phyloP scores from a whole-genome alignment of 176 grass and related monocot genomes.

The Eremochloa ophiuroides region DNA sequence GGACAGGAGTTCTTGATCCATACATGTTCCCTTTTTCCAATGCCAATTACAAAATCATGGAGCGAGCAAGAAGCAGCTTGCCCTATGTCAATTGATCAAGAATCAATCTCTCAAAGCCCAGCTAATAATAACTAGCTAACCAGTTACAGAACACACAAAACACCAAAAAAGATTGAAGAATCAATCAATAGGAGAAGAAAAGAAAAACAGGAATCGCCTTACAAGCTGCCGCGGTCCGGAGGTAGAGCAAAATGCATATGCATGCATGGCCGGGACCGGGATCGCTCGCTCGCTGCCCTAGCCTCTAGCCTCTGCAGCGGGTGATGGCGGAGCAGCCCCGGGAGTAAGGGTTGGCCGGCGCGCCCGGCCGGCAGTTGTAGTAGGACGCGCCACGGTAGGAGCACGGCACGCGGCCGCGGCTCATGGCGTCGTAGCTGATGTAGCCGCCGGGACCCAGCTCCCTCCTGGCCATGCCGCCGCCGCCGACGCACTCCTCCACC shows the following conservation, averaged over 20 bases:
- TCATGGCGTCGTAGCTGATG: constrained; percentile 57
- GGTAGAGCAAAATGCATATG: not conserved
- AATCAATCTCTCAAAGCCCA: not conserved
- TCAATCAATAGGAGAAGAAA: not conserved
- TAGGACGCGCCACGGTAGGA: constrained; percentile 41
- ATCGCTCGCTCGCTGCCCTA: not conserved
- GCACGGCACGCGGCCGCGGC: constrained; percentile 41
- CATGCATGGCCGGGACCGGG: not conserved
- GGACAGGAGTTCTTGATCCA: not conserved
- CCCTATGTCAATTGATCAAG: not conserved
- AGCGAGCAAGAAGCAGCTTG: constrained; percentile 3
- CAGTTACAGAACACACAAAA: not conserved
- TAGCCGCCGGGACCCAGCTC: not conserved
- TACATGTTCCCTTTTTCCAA: not conserved
- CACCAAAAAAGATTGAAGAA: not conserved
- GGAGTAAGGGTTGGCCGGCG: constrained; percentile 51
- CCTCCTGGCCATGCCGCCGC: not conserved
- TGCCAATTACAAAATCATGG: constrained; percentile 9
- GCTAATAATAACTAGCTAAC: not conserved
- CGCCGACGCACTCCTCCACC: constrained; percentile 24
- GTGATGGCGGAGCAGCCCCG: constrained; percentile 61
- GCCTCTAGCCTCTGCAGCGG: constrained; percentile 45
- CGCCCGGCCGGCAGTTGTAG: constrained; percentile 63
- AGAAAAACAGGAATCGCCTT: not conserved
- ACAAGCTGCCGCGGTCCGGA: not conserved